Evolutionary conservation across 176 grass and related monocot species (phyloP).

Genomic region (Musa acuminata): DNA sequence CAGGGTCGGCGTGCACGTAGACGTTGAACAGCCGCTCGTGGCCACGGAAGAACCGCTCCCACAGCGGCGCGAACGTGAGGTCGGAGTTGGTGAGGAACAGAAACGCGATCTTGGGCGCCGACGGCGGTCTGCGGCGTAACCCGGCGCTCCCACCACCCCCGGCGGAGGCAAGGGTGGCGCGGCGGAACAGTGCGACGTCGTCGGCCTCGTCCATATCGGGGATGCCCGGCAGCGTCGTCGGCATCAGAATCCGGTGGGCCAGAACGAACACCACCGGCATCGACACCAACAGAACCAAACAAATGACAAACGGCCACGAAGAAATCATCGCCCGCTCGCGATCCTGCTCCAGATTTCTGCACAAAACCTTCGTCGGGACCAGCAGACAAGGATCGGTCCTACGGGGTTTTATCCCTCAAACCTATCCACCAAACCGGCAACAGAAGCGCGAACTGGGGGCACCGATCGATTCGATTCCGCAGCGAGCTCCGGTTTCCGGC

Average conservation of each 20-base stretch:
- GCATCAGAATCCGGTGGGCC: conserved; percentile 51
- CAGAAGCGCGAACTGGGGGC: neutral
- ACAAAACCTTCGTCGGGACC: conserved; percentile 2
- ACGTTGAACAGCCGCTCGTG: conserved; percentile 54
- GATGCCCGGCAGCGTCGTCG: conserved; percentile 67
- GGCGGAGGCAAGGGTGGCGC: conserved; percentile 61
- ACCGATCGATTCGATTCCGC: neutral
- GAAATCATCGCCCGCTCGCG: conserved; percentile 1
- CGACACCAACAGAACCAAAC: conserved; percentile 50
- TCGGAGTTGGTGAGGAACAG: conserved; percentile 75
- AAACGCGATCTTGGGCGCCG: conserved; percentile 63
- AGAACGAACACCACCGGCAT: conserved; percentile 62
- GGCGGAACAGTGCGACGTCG: conserved; percentile 90
- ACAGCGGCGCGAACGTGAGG: conserved; percentile 75
- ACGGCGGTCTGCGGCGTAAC: conserved; percentile 14
- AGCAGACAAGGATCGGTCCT: neutral
- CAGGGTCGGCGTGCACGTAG: conserved; percentile 77
- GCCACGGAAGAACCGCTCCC: conserved; percentile 68
- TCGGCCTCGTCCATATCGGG: conserved; percentile 77
- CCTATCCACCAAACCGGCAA: neutral
- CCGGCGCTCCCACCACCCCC: conserved; percentile 10
- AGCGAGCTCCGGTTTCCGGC: neutral
- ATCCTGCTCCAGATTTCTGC: conserved; percentile 1
- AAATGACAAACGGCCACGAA: conserved; percentile 65
- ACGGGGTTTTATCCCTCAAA: neutral